Percentiles rank a stretch among this genome's conserved stretches.
phyloP scores from a whole-genome alignment of 768 basidiomycete species.

The Tylopilus sp. region DNA sequence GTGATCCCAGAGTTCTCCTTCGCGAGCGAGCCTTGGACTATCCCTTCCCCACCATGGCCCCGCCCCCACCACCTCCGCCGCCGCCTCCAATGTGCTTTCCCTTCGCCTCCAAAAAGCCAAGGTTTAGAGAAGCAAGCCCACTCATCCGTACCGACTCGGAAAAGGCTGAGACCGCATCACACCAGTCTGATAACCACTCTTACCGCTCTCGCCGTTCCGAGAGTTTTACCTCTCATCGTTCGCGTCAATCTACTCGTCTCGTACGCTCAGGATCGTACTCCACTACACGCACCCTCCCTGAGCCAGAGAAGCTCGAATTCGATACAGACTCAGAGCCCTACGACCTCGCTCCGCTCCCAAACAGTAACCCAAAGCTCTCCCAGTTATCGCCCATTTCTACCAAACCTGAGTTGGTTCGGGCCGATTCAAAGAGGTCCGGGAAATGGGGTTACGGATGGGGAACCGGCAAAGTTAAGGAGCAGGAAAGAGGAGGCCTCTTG shows the following conservation, averaged over 20 bases:
- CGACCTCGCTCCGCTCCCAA: constrained; percentile 32
- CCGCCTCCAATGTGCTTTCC: constrained; percentile 60
- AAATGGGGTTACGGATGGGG: constrained; percentile 77
- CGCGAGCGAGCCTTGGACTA: constrained; percentile 13
- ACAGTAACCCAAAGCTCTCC: constrained; percentile 39
- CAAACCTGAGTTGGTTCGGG: constrained; percentile 47
- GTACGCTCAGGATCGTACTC: constrained; percentile 44
- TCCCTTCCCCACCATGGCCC: constrained; percentile 40
- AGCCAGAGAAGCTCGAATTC: constrained; percentile 51
- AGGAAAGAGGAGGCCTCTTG: constrained; percentile 35
- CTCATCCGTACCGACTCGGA: constrained; percentile 35
- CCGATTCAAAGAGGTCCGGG: constrained; percentile 54
- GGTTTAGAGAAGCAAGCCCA: constrained; percentile 27
- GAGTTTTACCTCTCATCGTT: constrained; percentile 18
- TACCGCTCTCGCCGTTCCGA: constrained; percentile 28
- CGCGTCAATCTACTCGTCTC: constrained; percentile 26
- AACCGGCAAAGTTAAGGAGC: constrained; percentile 50
- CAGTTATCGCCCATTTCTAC: constrained; percentile 34
- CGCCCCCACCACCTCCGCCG: constrained; percentile 45
- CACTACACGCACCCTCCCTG: constrained; percentile 37
- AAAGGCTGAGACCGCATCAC: constrained; percentile 45
- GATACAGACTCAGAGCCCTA: constrained; percentile 61
- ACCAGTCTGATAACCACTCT: constrained; percentile 26
- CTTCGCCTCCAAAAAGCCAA: constrained; percentile 36
- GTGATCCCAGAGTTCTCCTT: constrained; percentile 12